Evolutionary conservation across 2,329 filamentous ascomycete species (phyloP), one percentile per base, ranked within the genome.

Genomic region (Incumbomyces delicatus): DNA sequence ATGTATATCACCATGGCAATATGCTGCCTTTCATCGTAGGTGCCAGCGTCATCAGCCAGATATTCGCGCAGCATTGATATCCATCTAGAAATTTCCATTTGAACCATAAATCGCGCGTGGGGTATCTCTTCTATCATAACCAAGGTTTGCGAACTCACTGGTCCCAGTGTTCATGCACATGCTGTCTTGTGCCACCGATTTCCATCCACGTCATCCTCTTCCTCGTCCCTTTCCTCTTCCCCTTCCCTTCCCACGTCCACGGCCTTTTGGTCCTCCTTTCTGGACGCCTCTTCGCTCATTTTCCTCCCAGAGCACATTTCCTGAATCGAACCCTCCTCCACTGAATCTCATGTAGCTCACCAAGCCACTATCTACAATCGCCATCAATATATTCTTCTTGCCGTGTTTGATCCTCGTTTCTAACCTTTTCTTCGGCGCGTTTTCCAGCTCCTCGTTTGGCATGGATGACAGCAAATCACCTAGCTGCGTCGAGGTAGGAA

Each of bases 361-460:
- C 17, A 96, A 75, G 0, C 92, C 92, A 52, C 87, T 78, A 62
- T 96, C 92, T 30, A 95, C 88, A 2, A 96, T 77, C 0, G 89
- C 92, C 18, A 98, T 63, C 30, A 95, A 72, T 29, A 92, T 85
- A 63, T 87, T 92, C 53, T 87, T 77, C 62, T 83, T 81, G 1
- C 88, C 92, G 58, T 94, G 81, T 65, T 88, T 90, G 53, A 96
- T 68, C 49, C 85, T 80, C 58, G 82, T 77, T 60, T 94, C 92
- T 53, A 89, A 65, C 53, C 50, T 39, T 61, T 70, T 58, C 60
- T 77, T 61, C 65, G 72, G 38, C 49, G 72, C 53, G 38, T 62
- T 60, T 50, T 73, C 60, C 0, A 77, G 83, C 1, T 81, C 78
- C 50, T 83, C 76, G 51, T 81, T 78, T 0, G 88, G 87, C 5